phyloP scores from a whole-genome alignment of 495 filamentous ascomycete genomes.

The Xylaria grammica region DNA sequence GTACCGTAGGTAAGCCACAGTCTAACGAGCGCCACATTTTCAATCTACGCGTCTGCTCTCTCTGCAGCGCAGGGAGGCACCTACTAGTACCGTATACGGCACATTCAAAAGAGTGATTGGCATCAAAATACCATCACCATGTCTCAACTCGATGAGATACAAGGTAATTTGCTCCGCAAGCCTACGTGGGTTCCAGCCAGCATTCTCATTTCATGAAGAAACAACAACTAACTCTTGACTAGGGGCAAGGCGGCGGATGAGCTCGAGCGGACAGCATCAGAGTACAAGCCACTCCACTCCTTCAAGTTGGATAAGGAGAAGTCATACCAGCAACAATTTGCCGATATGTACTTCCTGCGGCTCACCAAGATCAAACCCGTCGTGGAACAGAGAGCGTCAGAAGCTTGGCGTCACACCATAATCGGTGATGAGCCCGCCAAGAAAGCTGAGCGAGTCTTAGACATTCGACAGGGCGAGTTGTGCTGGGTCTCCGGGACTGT shows the following conservation, averaged over 20 bases:
- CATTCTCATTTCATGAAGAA: neutral
- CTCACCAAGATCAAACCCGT: slow-evolving; percentile 85
- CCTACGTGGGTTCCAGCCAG: slow-evolving; percentile 41
- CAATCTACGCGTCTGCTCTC: slow-evolving; percentile 31
- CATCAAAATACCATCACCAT: neutral
- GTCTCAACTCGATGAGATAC: slow-evolving; percentile 8
- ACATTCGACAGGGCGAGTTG: slow-evolving; percentile 92
- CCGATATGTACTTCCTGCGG: slow-evolving; percentile 94
- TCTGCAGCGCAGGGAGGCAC: slow-evolving; percentile 9
- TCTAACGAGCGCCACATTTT: slow-evolving; percentile 16
- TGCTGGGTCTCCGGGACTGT: slow-evolving; percentile 96
- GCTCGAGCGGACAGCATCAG: slow-evolving; percentile 57
- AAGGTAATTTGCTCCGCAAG: slow-evolving; percentile 43
- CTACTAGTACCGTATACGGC: neutral
- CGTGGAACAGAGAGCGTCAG: slow-evolving; percentile 72
- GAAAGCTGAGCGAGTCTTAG: slow-evolving; percentile 83
- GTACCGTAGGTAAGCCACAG: slow-evolving; percentile 26
- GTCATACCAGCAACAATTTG: slow-evolving; percentile 93
- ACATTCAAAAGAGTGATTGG: neutral
- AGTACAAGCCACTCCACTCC: slow-evolving; percentile 75
- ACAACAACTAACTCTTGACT: slow-evolving; percentile 26
- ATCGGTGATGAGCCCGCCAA: slow-evolving; percentile 78
- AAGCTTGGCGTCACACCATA: slow-evolving; percentile 78
- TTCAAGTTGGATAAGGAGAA: slow-evolving; percentile 73
- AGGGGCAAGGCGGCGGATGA: slow-evolving; percentile 45